These are phyloP conservation scores for Colletotrichum musae DNA, from an alignment of 2,329 filamentous ascomycete genomes.

Conservation along the genomic window DNA sequence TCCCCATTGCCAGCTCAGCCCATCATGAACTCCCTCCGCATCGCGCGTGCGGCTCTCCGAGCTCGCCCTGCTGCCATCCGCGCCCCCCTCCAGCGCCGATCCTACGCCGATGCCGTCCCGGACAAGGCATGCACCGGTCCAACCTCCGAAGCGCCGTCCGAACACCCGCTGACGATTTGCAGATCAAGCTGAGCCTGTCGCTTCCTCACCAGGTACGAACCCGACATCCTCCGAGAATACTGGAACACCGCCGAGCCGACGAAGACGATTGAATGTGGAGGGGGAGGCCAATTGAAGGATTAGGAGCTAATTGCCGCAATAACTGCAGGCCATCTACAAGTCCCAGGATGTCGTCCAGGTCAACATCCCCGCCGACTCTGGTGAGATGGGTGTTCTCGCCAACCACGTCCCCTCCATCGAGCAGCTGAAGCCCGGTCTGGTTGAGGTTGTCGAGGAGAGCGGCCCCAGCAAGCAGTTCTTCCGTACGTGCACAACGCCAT, in stretches of 20 bases:
- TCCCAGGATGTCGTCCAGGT: conserved; percentile 87
- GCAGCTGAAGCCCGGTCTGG: conserved; percentile 96
- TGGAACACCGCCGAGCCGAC: conserved; percentile 21
- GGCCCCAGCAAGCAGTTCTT: conserved; percentile 96
- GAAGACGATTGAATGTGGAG: conserved; percentile 2
- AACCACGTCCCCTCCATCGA: conserved; percentile 99
- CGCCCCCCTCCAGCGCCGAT: conserved; percentile 85
- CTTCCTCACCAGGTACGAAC: conserved; percentile 96
- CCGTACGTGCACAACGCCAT: conserved; percentile 74
- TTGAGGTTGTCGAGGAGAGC: conserved; percentile 96
- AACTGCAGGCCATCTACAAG: conserved; percentile 76
- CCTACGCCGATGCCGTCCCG: conserved; percentile 89
- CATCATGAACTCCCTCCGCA: conserved; percentile 94
- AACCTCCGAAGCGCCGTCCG: conserved; percentile 45
- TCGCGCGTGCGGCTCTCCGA: conserved; percentile 91
- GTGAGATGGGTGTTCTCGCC: conserved; percentile 99
- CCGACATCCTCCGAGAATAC: conserved; percentile 29
- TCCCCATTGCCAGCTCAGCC: conserved; percentile 64
- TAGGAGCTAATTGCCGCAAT: conserved; percentile 66
- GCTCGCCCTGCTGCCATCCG: conserved; percentile 84
- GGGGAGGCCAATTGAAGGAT: conserved; percentile 47
- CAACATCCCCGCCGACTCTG: conserved; percentile 97
- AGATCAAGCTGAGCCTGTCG: conserved; percentile 97
- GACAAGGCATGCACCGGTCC: conserved; percentile 75
- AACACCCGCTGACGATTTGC: conserved; percentile 48